These are phyloP conservation scores for Globisporangium ultimum DNA, from an alignment of 352 stramenopile species.

Conservation along the genomic window DNA sequence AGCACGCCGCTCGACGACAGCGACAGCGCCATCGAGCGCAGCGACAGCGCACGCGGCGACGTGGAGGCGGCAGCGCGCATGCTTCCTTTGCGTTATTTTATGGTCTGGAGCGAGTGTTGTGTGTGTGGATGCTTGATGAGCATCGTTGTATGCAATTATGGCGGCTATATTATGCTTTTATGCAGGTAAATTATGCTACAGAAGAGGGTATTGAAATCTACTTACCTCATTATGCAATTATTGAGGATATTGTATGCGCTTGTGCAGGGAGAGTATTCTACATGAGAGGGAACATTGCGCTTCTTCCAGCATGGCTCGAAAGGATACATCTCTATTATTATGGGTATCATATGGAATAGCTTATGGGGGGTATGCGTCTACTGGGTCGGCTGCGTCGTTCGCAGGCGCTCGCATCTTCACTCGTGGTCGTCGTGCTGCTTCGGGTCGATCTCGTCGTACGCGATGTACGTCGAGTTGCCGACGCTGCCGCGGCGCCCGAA, in stretches of 20 bases:
- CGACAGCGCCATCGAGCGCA: slow-evolving; percentile 6
- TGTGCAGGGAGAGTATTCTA: not conserved
- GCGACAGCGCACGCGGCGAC: not conserved
- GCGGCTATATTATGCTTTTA: no score
- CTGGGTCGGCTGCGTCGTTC: slow-evolving; percentile 7
- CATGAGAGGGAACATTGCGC: not conserved
- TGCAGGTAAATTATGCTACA: no score
- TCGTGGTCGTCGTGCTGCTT: slow-evolving; percentile 2
- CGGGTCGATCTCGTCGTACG: slow-evolving; percentile 48
- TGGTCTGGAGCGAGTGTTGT: no score
- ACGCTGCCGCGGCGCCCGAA: slow-evolving; percentile 32
- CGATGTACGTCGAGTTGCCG: slow-evolving; percentile 61
- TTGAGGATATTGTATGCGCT: not conserved
- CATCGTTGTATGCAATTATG: not conserved
- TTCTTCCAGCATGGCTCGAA: not conserved
- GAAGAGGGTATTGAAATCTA: no score
- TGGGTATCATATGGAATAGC: not conserved
- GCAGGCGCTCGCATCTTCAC: not conserved
- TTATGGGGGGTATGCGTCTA: not conserved
- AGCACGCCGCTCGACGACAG: slow-evolving; percentile 2
- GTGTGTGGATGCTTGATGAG: not conserved
- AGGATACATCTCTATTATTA: not conserved
- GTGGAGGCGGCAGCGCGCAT: not conserved
- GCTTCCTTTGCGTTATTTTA: not conserved
- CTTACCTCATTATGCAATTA: not conserved